A percentile compares a stretch with the other conserved stretches of the same genome.
Evolutionary conservation across 2,329 filamentous ascomycete species (phyloP).

Genomic region (Diaporthe sp.): DNA sequence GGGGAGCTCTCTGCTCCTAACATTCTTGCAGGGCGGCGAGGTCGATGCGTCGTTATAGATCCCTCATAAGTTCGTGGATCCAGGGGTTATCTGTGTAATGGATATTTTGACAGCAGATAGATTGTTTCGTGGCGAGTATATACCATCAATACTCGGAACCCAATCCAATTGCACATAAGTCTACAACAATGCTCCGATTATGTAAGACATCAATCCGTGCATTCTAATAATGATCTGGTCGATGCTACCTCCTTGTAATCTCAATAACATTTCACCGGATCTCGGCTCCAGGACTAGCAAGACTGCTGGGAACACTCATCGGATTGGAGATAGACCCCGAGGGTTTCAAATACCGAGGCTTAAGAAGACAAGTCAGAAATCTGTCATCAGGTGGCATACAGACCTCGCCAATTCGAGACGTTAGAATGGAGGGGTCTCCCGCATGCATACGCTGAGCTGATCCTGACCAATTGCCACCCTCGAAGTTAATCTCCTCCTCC

Average conservation of each 20-base stretch:
- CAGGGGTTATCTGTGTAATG: not conserved
- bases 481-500: conserved; percentile 12
- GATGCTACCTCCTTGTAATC: not conserved
- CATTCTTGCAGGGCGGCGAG: not conserved
- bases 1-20: not conserved
- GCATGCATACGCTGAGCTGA: conserved; percentile 13
- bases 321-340: not conserved
- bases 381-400: conserved; percentile 19
- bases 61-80: too few species aligned
- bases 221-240: not conserved
- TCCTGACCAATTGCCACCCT: conserved; percentile 27
- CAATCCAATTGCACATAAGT: too few species aligned
- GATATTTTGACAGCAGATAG: not conserved
- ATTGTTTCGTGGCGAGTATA: not conserved
- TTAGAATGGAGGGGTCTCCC: conserved; percentile 3
- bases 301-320: not conserved
- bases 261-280: not conserved
- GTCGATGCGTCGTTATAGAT: not conserved
- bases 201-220: not conserved
- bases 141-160: too few species aligned
- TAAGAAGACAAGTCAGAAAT: conserved; percentile 7
- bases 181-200: not conserved
- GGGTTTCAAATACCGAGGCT: conserved; percentile 11
- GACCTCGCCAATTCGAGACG: conserved; percentile 24
- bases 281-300: not conserved